phyloP scores from a whole-genome alignment of 495 filamentous ascomycete species.

The Annulohypoxylon bovei region DNA sequence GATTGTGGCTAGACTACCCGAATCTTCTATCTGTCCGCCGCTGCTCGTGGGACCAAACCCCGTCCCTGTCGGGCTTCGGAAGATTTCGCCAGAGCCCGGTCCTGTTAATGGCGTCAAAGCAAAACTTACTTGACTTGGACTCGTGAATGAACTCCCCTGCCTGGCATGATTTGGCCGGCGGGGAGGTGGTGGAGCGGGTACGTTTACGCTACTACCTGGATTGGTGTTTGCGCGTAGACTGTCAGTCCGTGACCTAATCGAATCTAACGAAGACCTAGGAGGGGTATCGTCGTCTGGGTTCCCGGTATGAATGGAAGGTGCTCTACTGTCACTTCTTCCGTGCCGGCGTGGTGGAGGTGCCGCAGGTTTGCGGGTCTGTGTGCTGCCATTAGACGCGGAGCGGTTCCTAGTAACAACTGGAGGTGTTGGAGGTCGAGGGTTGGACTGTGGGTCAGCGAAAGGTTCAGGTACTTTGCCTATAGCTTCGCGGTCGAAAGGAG shows the following conservation, averaged over 20 bases:
- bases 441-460: slow-evolving; percentile 43
- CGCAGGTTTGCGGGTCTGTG: slow-evolving; percentile 49
- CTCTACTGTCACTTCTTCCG: slow-evolving; percentile 51
- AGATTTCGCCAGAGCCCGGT: slow-evolving; percentile 19
- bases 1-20: slow-evolving; percentile 11
- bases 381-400: slow-evolving; percentile 46
- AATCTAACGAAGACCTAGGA: slow-evolving; percentile 56
- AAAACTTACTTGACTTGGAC: slow-evolving; percentile 29
- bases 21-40: slow-evolving; percentile 14
- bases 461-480: slow-evolving; percentile 57
- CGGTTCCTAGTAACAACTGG: slow-evolving; percentile 48
- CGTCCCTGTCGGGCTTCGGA: slow-evolving; percentile 26
- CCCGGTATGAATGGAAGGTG: slow-evolving; percentile 37
- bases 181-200: slow-evolving; percentile 57
- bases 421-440: slow-evolving; percentile 41
- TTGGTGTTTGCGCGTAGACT: slow-evolving; percentile 47
- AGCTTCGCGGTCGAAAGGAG: slow-evolving; percentile 56
- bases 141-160: slow-evolving; percentile 37
- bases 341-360: slow-evolving; percentile 62
- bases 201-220: slow-evolving; percentile 30
- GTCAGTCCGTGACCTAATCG: slow-evolving; percentile 53
- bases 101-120: slow-evolving; percentile 9
- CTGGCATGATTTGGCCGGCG: slow-evolving; percentile 51
- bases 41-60: slow-evolving; percentile 7
- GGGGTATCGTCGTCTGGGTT: slow-evolving; percentile 48